Conservation (phyloP, 148 eudicot species). For the Camellia japonica region DNA sequence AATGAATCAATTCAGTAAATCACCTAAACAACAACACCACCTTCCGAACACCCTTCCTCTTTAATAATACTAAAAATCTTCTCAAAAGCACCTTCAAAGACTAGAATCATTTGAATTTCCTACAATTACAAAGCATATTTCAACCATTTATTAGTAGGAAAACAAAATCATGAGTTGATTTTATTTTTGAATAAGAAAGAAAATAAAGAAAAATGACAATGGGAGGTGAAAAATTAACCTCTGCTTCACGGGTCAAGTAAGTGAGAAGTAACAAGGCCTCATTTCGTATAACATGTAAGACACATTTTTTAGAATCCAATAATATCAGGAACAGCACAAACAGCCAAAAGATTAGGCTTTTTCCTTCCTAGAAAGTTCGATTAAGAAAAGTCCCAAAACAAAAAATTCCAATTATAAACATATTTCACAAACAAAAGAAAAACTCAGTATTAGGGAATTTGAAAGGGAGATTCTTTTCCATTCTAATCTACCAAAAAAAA, state of each 20-base stretch:
- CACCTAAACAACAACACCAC: conserved; percentile 99
- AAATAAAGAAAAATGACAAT: not conserved
- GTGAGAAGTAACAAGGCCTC: conserved; percentile 97
- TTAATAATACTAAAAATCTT: conserved; percentile 88
- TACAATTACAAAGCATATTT: conserved; percentile 21
- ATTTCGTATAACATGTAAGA: conserved; percentile 82
- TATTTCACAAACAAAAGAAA: not conserved
- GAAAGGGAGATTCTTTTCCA: not conserved
- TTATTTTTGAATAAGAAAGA: not conserved
- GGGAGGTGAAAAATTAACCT: conserved; percentile 42
- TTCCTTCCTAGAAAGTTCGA: not conserved
- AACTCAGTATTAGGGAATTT: not conserved
- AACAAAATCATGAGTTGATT: not conserved
- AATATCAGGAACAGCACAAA: not conserved
- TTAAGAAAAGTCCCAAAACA: not conserved
- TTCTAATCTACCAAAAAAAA: too few relatives aligned
- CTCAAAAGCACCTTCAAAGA: conserved; percentile 97
- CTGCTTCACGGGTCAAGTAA: conserved; percentile 94
- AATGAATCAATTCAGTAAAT: not conserved
- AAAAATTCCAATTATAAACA: not conserved
- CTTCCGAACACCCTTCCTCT: conserved; percentile 99
- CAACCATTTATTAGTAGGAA: not conserved
- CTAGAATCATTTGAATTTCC: conserved; percentile 99
- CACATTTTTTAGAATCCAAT: conserved; percentile 19
- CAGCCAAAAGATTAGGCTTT: not conserved